Base-by-base conservation (phyloP, 768 basidiomycete genomes). In the Kwoniella dejecticola region DNA sequence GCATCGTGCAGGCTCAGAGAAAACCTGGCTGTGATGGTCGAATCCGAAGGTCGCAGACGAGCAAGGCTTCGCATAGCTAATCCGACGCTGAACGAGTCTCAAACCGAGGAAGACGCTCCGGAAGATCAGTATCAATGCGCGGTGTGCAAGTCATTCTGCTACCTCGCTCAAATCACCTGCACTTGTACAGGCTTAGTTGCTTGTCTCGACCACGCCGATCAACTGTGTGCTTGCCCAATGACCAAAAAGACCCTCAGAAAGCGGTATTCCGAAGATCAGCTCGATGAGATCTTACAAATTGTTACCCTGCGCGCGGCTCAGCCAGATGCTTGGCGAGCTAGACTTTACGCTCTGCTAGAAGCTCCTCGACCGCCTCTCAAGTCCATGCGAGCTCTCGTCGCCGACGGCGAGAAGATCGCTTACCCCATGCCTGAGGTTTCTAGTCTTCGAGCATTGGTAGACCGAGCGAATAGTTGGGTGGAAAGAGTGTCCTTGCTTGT, bases 81-180 rank as follows among this genome's bases (percentile, higher is more conserved):
- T 13, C 69, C 77, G 1, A 83, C 84, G n/a, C 78, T 91, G 44
- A 77, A 80, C 23, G 92, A 96, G 76, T 80, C 83, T 33, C 81
- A 91, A 26, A 88, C 90, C 68, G 85, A 87, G 66, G 84, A 86
- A 68, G 94, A 97, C 77, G 85, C 86, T 12, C 83, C 88, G 0
- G 96, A 97, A 76, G 94, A 97, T 54, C 91, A 96, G 75, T 95
- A 94, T 78, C 96, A 97, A 78, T 99, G 96, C 83, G 81, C 83
- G 50, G 80, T 89, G 66, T 98, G 96, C 88, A 94, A 96, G 76
- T 85, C 83, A 4, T 97, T 95, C 80, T 93, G 89, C 79, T 98
- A 96, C 78, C 85, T 99, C 41, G 93, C 96, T 1, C 94, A 96
- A 73, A 83, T 97, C 74, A 87, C 85, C 59, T 93, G 91, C 76